A percentile compares a stretch with the other conserved stretches of the same genome.
Evolutionary conservation across 2,329 filamentous ascomycete species (phyloP).

Genomic region (Fusarium sp.): DNA sequence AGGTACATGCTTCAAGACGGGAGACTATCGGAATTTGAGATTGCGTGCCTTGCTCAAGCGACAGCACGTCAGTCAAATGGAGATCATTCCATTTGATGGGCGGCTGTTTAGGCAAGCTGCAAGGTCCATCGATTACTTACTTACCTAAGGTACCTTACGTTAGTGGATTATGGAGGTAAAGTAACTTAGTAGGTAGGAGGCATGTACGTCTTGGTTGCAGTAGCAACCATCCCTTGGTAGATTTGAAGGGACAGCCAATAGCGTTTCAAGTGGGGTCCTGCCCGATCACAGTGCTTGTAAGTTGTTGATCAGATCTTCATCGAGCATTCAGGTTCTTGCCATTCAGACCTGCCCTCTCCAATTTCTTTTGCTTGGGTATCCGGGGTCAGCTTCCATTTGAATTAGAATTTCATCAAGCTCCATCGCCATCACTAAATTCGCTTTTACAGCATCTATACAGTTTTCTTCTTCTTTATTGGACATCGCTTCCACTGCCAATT

Average conservation of each 20-base stretch:
- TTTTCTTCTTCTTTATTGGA: slow-evolving; percentile 7
- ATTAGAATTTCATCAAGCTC: background rate
- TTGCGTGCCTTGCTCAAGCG: background rate
- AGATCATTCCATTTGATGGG: background rate
- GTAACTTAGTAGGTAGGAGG: background rate
- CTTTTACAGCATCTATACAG: slow-evolving; percentile 9
- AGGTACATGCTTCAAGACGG: background rate
- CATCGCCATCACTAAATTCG: background rate
- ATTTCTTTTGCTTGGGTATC: background rate
- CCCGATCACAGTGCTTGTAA: slow-evolving; percentile 4
- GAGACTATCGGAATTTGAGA: background rate
- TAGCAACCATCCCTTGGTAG: slow-evolving; percentile 9
- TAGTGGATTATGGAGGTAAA: background rate
- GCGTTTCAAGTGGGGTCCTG: slow-evolving; percentile 1
- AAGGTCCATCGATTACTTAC: background rate
- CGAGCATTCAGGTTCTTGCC: background rate
- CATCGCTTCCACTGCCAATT: background rate
- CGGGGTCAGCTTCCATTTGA: background rate
- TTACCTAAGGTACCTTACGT: background rate
- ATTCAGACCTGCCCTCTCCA: background rate
- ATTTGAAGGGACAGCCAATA: slow-evolving; percentile 3
- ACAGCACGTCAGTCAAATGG: background rate
- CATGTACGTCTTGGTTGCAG: slow-evolving; percentile 5
- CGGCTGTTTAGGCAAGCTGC: background rate
- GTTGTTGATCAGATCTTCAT: slow-evolving; percentile 1